Evolutionary conservation across 2,329 filamentous ascomycete genomes (phyloP).

Genomic region (Elsinoe batatas): DNA sequence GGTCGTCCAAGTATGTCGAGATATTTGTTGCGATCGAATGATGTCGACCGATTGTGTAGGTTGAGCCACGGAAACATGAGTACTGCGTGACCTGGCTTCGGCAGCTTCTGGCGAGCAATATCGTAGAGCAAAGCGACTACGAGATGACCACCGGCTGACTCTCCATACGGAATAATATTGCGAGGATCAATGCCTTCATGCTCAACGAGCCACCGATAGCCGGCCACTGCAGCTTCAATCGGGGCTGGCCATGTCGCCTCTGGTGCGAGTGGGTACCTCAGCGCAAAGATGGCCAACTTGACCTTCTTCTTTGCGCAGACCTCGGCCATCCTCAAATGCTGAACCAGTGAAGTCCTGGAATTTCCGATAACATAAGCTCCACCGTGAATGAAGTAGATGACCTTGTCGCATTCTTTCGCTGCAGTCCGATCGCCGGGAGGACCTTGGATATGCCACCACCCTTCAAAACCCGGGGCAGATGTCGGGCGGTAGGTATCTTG

Average conservation of each 20-base stretch:
- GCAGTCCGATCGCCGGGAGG: background rate
- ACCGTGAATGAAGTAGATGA: conserved; percentile 14
- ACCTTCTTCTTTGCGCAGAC: background rate
- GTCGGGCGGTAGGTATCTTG: background rate
- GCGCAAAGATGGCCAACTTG: conserved; percentile 9
- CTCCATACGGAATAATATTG: background rate
- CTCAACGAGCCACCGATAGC: conserved; percentile 7
- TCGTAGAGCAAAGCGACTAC: background rate
- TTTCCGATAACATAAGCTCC: conserved; percentile 12
- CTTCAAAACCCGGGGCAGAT: background rate
- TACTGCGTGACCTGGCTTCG: background rate
- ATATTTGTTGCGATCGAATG: conserved; percentile 5
- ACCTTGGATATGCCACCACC: conserved; percentile 6
- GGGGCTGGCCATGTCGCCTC: conserved; percentile 11
- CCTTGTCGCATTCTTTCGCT: conserved; percentile 2
- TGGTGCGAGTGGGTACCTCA: conserved; percentile 13
- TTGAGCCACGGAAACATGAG: conserved; percentile 13
- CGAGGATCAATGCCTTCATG: background rate
- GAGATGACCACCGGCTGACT: conserved; percentile 11
- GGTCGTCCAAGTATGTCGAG: conserved; percentile 1
- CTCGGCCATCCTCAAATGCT: conserved; percentile 12
- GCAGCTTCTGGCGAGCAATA: background rate
- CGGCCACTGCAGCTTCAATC: conserved; percentile 9
- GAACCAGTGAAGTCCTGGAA: background rate
- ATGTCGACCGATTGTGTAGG: conserved; percentile 4